These are phyloP conservation scores for Saccharomyces paradoxus DNA, from an alignment of 805 yeast genomes.

Conservation along the genomic window DNA sequence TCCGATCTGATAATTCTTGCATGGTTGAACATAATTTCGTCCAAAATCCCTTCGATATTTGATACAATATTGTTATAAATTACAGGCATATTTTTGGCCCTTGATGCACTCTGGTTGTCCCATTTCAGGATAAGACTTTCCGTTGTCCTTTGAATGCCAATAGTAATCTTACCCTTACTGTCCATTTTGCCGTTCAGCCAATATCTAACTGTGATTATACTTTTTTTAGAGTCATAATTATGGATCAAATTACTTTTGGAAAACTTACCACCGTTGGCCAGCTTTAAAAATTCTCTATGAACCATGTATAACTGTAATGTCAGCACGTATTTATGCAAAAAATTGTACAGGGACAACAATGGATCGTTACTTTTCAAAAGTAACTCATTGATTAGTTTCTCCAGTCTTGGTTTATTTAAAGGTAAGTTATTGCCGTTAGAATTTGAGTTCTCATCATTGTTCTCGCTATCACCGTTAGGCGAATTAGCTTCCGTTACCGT, in stretches of 20 bases:
- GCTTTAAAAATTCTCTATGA: constrained; percentile 22
- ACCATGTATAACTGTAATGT: constrained; percentile 29
- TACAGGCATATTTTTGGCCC: constrained; percentile 14
- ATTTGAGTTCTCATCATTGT: constrained; percentile 4
- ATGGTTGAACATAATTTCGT: constrained; percentile 31
- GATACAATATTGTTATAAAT: constrained; percentile 19
- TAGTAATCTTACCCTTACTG: constrained; percentile 22
- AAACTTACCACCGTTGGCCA: constrained; percentile 27
- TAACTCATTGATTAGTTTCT: constrained; percentile 28
- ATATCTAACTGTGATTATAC: constrained; percentile 26
- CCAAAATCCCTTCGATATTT: constrained; percentile 27
- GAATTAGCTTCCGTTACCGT: neutral
- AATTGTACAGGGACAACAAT: constrained; percentile 23
- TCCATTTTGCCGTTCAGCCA: constrained; percentile 29
- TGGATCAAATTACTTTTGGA: constrained; percentile 29
- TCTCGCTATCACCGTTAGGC: neutral
- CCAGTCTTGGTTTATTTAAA: constrained; percentile 22
- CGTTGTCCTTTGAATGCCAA: constrained; percentile 23
- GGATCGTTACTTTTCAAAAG: constrained; percentile 24
- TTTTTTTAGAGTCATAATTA: constrained; percentile 28
- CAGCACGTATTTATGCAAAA: constrained; percentile 28
- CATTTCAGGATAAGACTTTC: constrained; percentile 24
- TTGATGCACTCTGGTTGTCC: constrained; percentile 21
- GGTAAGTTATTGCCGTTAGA: constrained; percentile 10
- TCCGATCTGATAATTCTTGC: constrained; percentile 27